phyloP scores from a whole-genome alignment of 306 rosid species.

The Lotus japonicus region DNA sequence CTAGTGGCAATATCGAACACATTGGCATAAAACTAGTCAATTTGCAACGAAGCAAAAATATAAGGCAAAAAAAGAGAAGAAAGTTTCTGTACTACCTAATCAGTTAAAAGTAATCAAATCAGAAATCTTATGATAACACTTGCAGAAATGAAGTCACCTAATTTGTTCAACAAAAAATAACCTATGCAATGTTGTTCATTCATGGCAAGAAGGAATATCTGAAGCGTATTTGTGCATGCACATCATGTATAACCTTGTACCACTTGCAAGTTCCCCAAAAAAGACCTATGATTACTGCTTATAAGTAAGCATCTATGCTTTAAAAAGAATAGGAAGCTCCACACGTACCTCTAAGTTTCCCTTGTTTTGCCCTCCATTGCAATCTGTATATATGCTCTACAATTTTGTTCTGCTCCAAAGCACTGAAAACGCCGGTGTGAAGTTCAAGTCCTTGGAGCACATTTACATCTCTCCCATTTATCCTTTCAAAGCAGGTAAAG shows the following conservation, averaged over 20 bases:
- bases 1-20: not conserved
- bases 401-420: slow-evolving; percentile 37
- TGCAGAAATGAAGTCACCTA: not conserved
- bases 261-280: not conserved
- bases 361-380: slow-evolving; percentile 36
- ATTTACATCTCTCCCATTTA: slow-evolving; percentile 25
- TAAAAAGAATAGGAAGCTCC: not conserved
- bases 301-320: too few relatives aligned
- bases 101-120: not conserved
- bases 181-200: not conserved
- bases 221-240: too few relatives aligned
- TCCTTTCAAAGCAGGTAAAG: slow-evolving; percentile 20
- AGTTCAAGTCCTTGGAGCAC: slow-evolving; percentile 48
- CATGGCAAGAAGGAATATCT: not conserved
- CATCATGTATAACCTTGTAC: too few relatives aligned
- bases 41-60: not conserved
- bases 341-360: slow-evolving; percentile 40
- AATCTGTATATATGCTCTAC: slow-evolving; percentile 30
- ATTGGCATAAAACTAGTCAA: not conserved
- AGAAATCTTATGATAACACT: not conserved
- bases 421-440: slow-evolving; percentile 39
- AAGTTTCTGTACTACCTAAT: not conserved
- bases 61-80: not conserved
- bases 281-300: too few relatives aligned
- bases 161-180: not conserved